Conservation (phyloP, 768 basidiomycete genomes). For the Boletus edulis region DNA sequence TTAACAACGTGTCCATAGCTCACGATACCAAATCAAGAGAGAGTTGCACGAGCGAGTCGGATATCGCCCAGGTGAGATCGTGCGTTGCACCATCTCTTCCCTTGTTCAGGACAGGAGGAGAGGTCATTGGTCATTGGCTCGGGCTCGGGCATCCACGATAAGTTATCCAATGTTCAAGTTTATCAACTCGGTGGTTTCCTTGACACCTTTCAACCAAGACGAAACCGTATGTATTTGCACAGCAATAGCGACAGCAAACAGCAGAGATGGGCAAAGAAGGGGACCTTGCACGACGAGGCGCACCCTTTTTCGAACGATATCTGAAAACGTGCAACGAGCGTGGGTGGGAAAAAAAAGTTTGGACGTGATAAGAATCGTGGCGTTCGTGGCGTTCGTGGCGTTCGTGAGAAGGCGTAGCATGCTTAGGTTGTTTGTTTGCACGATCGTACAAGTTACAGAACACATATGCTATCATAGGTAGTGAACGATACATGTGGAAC, state of each 20-base stretch:
- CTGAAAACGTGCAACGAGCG: background rate
- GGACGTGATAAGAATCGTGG: background rate
- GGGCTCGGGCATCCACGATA: too few relatives aligned
- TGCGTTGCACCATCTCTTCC: background rate
- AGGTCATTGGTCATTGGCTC: too few relatives aligned
- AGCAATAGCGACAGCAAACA: too few relatives aligned
- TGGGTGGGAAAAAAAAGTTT: background rate
- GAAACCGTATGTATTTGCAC: background rate
- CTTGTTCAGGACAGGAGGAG: too few relatives aligned
- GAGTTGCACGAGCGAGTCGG: slow-evolving; percentile 6
- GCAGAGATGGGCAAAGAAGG: background rate
- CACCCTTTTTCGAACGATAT: background rate
- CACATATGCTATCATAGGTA: background rate
- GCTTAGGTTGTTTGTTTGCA: too few relatives aligned
- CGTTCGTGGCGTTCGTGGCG: background rate
- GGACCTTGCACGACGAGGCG: background rate
- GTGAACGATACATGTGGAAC: background rate
- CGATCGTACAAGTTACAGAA: background rate
- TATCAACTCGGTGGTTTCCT: background rate
- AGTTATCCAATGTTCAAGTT: too few relatives aligned
- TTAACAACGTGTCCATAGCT: background rate
- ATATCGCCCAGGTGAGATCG: background rate
- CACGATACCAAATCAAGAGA: background rate
- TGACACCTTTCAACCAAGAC: background rate
- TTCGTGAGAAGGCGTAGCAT: too few relatives aligned